Evolutionary conservation across 2,329 filamentous ascomycete genomes (phyloP).

Genomic region (Epichloe uncinata): DNA sequence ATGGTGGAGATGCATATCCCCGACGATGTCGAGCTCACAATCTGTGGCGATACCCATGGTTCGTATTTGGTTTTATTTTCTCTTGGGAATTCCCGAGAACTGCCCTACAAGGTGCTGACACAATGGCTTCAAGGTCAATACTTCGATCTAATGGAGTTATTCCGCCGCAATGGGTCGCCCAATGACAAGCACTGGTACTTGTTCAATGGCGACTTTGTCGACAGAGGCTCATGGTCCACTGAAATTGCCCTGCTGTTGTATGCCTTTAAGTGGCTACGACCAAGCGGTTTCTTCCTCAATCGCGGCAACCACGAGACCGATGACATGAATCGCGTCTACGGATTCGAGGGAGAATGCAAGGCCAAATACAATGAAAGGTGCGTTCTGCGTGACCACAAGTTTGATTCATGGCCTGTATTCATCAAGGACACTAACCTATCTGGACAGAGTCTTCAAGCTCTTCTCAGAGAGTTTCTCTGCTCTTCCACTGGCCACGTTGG

Average conservation of each 20-base stretch:
- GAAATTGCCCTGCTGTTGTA: conserved; percentile 91
- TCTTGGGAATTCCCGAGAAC: background rate
- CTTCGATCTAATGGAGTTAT: conserved; percentile 93
- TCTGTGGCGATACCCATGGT: conserved; percentile 97
- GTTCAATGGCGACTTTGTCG: conserved; percentile 98
- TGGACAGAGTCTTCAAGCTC: conserved; percentile 67
- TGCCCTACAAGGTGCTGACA: background rate
- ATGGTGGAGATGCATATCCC: conserved; percentile 90
- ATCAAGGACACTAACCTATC: background rate
- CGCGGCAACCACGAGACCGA: conserved; percentile 97
- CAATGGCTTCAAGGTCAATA: conserved; percentile 59
- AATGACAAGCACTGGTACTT: conserved; percentile 82
- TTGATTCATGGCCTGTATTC: background rate
- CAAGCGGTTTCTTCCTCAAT: conserved; percentile 84
- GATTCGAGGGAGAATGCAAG: conserved; percentile 96
- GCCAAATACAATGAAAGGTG: conserved; percentile 86
- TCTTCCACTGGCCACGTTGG: conserved; percentile 77
- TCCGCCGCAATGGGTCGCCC: conserved; percentile 78
- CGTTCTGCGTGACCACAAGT: background rate
- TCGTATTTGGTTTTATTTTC: conserved; percentile 15
- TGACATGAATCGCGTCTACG: conserved; percentile 98
- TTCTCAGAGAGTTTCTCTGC: conserved; percentile 98
- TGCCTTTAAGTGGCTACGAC: conserved; percentile 91
- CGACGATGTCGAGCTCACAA: conserved; percentile 67
- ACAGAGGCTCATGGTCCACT: conserved; percentile 95